Conservation (phyloP, 805 yeast genomes). For the Tetrapisispora namnaoensis region DNA sequence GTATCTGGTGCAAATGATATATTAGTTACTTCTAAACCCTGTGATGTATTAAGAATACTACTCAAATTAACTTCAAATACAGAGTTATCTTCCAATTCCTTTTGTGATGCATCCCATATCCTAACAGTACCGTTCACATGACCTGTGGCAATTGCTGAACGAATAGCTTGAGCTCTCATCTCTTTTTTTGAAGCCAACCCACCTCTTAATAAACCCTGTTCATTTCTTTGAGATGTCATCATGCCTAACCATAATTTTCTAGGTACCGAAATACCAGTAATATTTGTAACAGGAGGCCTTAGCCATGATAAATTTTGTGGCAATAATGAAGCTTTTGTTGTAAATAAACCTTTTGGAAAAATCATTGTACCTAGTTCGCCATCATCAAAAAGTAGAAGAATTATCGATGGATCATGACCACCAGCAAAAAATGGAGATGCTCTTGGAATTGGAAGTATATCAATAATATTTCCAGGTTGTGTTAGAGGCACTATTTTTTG, state of each 20-base stretch:
- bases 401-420: conserved; percentile 60
- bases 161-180: conserved; percentile 38
- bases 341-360: conserved; percentile 45
- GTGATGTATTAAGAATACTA: conserved; percentile 37
- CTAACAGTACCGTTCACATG: conserved; percentile 79
- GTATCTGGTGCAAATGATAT: conserved; percentile 71
- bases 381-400: conserved; percentile 48
- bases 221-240: conserved; percentile 31
- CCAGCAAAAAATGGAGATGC: conserved; percentile 73
- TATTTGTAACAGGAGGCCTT: conserved; percentile 56
- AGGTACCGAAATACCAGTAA: conserved; percentile 47
- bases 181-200: conserved; percentile 58
- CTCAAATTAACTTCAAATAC: conserved; percentile 53
- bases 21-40: conserved; percentile 38
- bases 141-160: conserved; percentile 68
- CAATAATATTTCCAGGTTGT: conserved; percentile 34
- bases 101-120: conserved; percentile 73
- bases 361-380: conserved; percentile 57
- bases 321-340: conserved; percentile 47
- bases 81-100: conserved; percentile 52
- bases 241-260: conserved; percentile 73
- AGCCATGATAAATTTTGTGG: conserved; percentile 78
- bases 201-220: conserved; percentile 53
- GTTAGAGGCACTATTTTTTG: conserved; percentile 50
- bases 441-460: conserved; percentile 46